Conservation (phyloP, 257 asterid species). For the Thymus mandschuricus region DNA sequence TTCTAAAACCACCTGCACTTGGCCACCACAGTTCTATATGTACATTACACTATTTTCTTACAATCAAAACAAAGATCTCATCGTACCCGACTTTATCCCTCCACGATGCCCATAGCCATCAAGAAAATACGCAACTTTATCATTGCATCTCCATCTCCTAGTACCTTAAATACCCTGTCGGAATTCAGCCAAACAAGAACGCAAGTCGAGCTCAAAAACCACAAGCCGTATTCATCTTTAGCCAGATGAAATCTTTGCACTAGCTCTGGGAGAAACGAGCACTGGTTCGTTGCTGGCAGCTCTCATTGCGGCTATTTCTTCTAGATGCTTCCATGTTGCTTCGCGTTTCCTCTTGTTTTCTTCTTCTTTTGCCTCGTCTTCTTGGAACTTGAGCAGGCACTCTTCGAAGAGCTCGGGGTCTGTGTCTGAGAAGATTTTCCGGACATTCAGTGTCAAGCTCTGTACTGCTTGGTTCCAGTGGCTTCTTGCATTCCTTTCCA, state of each 20-base stretch:
- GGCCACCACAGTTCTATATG: constrained; percentile 43
- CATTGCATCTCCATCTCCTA: constrained; percentile 9
- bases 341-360: constrained; percentile 61
- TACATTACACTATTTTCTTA: constrained; percentile 37
- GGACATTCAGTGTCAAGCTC: constrained; percentile 81
- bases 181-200: not conserved
- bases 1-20: constrained; percentile 34
- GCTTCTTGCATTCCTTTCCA: constrained; percentile 73
- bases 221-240: constrained; percentile 17
- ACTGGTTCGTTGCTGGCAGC: constrained; percentile 62
- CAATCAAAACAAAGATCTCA: constrained; percentile 24
- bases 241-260: constrained; percentile 38
- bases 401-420: constrained; percentile 80
- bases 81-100: constrained; percentile 3
- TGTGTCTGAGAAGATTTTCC: constrained; percentile 76
- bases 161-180: constrained; percentile 10
- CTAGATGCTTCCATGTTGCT: constrained; percentile 73
- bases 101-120: constrained; percentile 14
- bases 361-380: constrained; percentile 63
- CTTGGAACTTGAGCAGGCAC: constrained; percentile 72
- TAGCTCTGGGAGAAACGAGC: constrained; percentile 49
- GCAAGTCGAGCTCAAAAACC: constrained; percentile 21
- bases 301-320: constrained; percentile 67
- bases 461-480: constrained; percentile 96
- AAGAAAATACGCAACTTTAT: constrained; percentile 5